Evolutionary conservation across 2,329 filamentous ascomycete genomes (phyloP).

Genomic region (Penicillium sp.): DNA sequence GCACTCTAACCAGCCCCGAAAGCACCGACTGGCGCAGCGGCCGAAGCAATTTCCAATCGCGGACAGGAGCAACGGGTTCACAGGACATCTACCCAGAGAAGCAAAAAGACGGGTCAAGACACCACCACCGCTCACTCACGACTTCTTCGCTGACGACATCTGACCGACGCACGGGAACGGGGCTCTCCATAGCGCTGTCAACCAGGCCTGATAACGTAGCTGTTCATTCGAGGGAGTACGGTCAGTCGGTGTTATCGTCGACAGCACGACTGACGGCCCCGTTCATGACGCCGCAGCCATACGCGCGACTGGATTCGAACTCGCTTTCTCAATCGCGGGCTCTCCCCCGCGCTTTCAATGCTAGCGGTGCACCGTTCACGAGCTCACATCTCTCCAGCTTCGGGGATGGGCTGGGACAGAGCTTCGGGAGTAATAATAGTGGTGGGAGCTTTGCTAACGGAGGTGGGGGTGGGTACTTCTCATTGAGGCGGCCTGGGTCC

Average conservation of each 20-base stretch:
- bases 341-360: slow-evolving; percentile 4
- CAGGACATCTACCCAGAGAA: background rate
- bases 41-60: slow-evolving; percentile 6
- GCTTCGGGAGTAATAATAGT: slow-evolving; percentile 5
- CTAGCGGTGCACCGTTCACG: slow-evolving; percentile 6
- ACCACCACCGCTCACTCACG: slow-evolving; percentile 38
- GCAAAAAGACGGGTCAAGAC: slow-evolving; percentile 13
- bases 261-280: slow-evolving; percentile 7
- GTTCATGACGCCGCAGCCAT: slow-evolving; percentile 25
- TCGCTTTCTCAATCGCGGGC: slow-evolving; percentile 11
- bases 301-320: background rate
- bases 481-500: slow-evolving; percentile 17
- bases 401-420: slow-evolving; percentile 12
- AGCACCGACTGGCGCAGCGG: background rate
- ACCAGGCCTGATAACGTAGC: slow-evolving; percentile 17
- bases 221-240: slow-evolving; percentile 1
- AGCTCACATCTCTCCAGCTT: slow-evolving; percentile 12
- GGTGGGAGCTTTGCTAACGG: slow-evolving; percentile 2
- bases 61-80: slow-evolving; percentile 9
- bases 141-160: slow-evolving; percentile 30
- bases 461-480: slow-evolving; percentile 25
- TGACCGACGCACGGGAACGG: slow-evolving; percentile 9
- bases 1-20: slow-evolving; percentile 13
- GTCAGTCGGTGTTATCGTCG: slow-evolving; percentile 12
- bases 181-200: slow-evolving; percentile 20